Percentiles rank a stretch among this genome's conserved stretches.
phyloP scores from a whole-genome alignment of 345 rosid species.

The Eucalyptus decipiens region DNA sequence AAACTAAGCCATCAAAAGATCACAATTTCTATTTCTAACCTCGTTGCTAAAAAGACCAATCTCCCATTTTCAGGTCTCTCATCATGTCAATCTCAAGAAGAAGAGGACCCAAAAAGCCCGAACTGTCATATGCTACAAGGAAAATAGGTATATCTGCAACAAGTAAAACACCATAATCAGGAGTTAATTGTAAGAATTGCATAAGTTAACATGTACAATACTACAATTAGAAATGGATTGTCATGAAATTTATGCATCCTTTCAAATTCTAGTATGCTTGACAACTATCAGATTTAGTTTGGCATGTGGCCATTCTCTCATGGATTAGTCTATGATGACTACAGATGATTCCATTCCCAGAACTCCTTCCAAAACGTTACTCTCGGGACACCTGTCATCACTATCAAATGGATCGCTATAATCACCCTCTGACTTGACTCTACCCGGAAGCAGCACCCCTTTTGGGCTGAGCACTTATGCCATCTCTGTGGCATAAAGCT shows the following conservation, averaged over 20 bases:
- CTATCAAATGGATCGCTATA: conserved; percentile 74
- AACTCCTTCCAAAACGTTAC: conserved; percentile 96
- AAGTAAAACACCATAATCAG: neutral
- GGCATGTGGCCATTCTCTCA: conserved; percentile 95
- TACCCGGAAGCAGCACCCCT: conserved; percentile 73
- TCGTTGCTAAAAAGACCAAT: conserved; percentile 79
- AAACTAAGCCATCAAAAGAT: neutral
- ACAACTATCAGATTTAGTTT: conserved; percentile 83
- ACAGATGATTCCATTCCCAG: conserved; percentile 96
- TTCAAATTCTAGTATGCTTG: neutral
- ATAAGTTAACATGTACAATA: neutral
- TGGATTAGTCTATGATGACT: conserved; percentile 88
- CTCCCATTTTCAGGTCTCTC: conserved; percentile 96
- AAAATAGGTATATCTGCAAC: conserved; percentile 77
- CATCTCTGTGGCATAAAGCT: conserved; percentile 95
- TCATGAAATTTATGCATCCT: neutral
- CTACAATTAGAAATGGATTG: neutral
- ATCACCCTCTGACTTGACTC: conserved; percentile 93
- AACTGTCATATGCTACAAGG: conserved; percentile 96
- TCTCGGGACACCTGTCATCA: conserved; percentile 83
- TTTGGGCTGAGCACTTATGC: conserved; percentile 89
- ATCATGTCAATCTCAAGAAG: conserved; percentile 94
- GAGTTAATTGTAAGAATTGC: neutral
- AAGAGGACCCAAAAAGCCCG: conserved; percentile 80
- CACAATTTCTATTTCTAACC: conserved; percentile 1